phyloP scores from a whole-genome alignment of 345 rosid species.

The Reutealis trisperma region DNA sequence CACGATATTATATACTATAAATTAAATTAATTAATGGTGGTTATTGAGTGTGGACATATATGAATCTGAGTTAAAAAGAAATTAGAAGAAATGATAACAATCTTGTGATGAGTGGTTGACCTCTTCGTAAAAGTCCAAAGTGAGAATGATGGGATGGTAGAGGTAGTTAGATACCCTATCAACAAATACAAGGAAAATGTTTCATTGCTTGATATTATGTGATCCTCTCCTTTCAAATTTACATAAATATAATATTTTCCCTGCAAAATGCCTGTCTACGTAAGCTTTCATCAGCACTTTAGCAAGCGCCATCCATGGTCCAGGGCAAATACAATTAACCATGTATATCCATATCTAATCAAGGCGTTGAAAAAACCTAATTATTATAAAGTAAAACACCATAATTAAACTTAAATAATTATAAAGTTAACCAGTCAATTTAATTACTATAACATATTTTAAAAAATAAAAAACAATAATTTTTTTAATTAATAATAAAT shows the following conservation, averaged over 20 bases:
- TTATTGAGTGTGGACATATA: neutral
- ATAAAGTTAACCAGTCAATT: no score
- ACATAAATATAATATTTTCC: neutral
- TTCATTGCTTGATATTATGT: neutral
- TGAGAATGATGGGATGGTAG: slow-evolving; percentile 43
- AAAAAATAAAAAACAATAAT: no score
- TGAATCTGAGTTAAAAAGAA: neutral
- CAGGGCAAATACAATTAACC: neutral
- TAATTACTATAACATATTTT: no score
- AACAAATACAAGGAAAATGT: slow-evolving; percentile 8
- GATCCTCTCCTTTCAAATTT: neutral
- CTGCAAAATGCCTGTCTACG: neutral
- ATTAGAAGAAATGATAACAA: no score
- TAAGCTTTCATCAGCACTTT: slow-evolving; percentile 14
- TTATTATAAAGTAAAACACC: no score
- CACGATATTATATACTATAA: no score
- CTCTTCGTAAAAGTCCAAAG: slow-evolving; percentile 3
- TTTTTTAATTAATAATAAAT: no score
- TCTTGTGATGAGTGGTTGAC: slow-evolving; percentile 15
- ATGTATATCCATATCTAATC: neutral
- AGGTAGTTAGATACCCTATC: slow-evolving; percentile 35
- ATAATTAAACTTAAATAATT: no score
- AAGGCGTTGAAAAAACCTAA: no score
- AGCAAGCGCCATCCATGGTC: neutral
- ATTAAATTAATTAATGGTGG: no score